phyloP scores from a whole-genome alignment of 352 stramenopile genomes.

The Lagenidium giganteum region DNA sequence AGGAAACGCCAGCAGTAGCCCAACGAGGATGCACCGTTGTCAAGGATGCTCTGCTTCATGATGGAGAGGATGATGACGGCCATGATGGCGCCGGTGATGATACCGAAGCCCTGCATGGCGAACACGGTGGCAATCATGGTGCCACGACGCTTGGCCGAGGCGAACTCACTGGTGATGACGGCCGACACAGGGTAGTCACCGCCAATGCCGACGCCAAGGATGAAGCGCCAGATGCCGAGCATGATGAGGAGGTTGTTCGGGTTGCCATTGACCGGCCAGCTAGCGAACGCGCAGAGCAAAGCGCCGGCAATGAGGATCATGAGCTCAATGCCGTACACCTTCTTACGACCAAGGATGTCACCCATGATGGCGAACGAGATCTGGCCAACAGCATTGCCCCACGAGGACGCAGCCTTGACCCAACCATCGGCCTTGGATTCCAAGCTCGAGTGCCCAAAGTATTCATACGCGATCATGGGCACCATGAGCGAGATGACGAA shows the following conservation, averaged over 20 bases:
- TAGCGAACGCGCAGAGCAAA: slow-evolving; percentile 25
- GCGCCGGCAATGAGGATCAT: slow-evolving; percentile 36
- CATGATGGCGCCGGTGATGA: slow-evolving; percentile 31
- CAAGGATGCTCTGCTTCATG: slow-evolving; percentile 23
- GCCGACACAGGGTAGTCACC: slow-evolving; percentile 48
- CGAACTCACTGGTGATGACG: slow-evolving; percentile 49
- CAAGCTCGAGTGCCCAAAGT: slow-evolving; percentile 34
- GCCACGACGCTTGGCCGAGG: slow-evolving; percentile 29
- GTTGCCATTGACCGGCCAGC: slow-evolving; percentile 34
- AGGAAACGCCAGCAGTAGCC: slow-evolving; percentile 43
- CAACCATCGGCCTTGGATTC: slow-evolving; percentile 27
- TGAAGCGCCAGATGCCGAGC: slow-evolving; percentile 45
- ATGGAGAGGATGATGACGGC: slow-evolving; percentile 25
- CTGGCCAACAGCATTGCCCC: slow-evolving; percentile 34
- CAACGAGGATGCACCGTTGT: slow-evolving; percentile 28
- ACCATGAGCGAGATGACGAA: slow-evolving; percentile 46
- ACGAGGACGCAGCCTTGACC: slow-evolving; percentile 35
- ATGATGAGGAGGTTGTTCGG: slow-evolving; percentile 40
- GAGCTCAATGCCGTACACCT: slow-evolving; percentile 41
- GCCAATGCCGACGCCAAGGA: slow-evolving; percentile 47
- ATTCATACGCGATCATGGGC: slow-evolving; percentile 47
- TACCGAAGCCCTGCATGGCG: slow-evolving; percentile 46
- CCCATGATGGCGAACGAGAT: slow-evolving; percentile 44
- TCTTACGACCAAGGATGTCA: slow-evolving; percentile 40
- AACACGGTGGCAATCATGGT: slow-evolving; percentile 47